A percentile compares a stretch with the other conserved stretches of the same genome.
phyloP scores from a whole-genome alignment of 305 asterid genomes.

The Fraxinus ornus region DNA sequence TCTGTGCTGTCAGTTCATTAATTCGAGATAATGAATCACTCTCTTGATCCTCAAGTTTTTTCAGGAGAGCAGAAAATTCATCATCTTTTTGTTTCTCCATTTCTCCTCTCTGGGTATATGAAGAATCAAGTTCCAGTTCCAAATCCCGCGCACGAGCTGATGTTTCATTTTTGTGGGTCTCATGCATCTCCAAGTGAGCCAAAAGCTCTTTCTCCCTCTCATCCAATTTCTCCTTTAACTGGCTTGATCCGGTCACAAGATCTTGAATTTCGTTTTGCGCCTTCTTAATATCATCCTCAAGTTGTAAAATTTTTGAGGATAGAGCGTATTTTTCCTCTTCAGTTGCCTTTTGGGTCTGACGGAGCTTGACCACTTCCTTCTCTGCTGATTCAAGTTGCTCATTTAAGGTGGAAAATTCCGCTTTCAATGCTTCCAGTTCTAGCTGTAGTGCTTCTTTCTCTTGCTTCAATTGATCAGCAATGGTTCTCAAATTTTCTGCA shows the following conservation, averaged over 20 bases:
- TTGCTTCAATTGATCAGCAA: conserved; percentile 24
- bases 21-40: conserved; percentile 46
- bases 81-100: conserved; percentile 57
- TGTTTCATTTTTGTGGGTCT: conserved; percentile 61
- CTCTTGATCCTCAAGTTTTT: conserved; percentile 58
- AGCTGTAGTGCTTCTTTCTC: conserved; percentile 28
- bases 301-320: conserved; percentile 32
- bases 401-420: conserved; percentile 24
- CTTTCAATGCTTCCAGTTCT: conserved; percentile 39
- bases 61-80: conserved; percentile 51
- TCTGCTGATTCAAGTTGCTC: conserved; percentile 38
- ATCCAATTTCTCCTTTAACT: conserved; percentile 41
- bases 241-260: conserved; percentile 42
- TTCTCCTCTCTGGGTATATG: conserved; percentile 50
- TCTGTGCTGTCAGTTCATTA: conserved; percentile 43
- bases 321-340: conserved; percentile 31
- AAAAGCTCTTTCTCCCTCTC: conserved; percentile 59
- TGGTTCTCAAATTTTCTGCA: conserved; percentile 26
- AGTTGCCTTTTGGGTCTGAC: conserved; percentile 20
- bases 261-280: conserved; percentile 43
- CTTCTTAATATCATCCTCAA: conserved; percentile 36
- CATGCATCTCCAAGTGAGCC: conserved; percentile 58
- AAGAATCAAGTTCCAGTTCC: conserved; percentile 63
- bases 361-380: conserved; percentile 29
- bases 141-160: conserved; percentile 54